A percentile compares a stretch with the other conserved stretches of the same genome.
Conservation (phyloP, 768 basidiomycete genomes). For the Lactarius deliciosus region DNA sequence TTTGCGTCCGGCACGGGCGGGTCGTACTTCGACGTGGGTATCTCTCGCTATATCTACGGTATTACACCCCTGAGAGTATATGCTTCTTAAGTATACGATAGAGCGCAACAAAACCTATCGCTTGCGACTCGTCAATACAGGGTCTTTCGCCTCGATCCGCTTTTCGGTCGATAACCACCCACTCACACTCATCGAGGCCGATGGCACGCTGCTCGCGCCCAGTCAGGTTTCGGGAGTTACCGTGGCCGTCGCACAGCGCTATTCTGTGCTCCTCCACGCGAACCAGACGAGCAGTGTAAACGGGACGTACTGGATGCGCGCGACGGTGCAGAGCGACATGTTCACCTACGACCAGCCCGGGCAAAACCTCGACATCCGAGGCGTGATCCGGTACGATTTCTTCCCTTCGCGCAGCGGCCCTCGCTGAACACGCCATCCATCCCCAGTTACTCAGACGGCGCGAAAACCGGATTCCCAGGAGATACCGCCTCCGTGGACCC, state of each 20-base stretch:
- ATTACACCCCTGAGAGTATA: constrained; percentile 28
- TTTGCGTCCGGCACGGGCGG: constrained; percentile 33
- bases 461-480: constrained; percentile 14
- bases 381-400: constrained; percentile 18
- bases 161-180: constrained; percentile 49
- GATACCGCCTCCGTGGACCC: constrained; percentile 21
- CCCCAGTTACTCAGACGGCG: constrained; percentile 21
- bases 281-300: constrained; percentile 41
- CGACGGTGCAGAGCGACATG: constrained; percentile 39
- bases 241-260: constrained; percentile 50
- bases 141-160: constrained; percentile 46
- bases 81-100: constrained; percentile 36
- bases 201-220: constrained; percentile 46
- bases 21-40: constrained; percentile 34
- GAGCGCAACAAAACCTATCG: constrained; percentile 44
- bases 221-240: constrained; percentile 41
- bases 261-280: constrained; percentile 47
- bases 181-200: constrained; percentile 49
- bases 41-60: neutral
- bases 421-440: neutral
- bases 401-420: too few species aligned
- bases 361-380: constrained; percentile 27
- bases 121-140: constrained; percentile 49
- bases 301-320: constrained; percentile 42
- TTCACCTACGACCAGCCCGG: constrained; percentile 33